Percentiles rank a stretch among this genome's conserved stretches.
These are phyloP conservation scores for Exobasidium rhododendri DNA, from an alignment of 1,284 basidiomycete genomes.

Conservation along the genomic window DNA sequence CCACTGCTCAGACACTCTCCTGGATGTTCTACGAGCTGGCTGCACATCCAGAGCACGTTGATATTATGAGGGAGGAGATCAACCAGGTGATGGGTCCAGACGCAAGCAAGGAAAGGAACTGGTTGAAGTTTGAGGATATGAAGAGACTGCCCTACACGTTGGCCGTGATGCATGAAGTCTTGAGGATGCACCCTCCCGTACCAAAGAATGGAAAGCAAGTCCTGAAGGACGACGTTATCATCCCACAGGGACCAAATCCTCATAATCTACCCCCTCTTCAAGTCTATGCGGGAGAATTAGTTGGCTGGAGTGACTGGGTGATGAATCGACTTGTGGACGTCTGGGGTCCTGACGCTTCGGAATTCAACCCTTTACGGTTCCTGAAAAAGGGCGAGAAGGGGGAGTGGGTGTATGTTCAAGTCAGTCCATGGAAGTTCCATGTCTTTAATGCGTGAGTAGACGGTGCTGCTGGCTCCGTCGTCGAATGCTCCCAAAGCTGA, in stretches of 20 bases:
- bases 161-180: slow-evolving; percentile 37
- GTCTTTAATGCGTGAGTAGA: slow-evolving; percentile 30
- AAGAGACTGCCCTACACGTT: slow-evolving; percentile 39
- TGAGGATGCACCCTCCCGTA: slow-evolving; percentile 35
- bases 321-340: slow-evolving; percentile 40
- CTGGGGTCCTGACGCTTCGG: slow-evolving; percentile 36
- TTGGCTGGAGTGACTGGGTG: slow-evolving; percentile 47
- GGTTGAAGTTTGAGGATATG: slow-evolving; percentile 32
- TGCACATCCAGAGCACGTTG: slow-evolving; percentile 28
- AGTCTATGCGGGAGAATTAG: slow-evolving; percentile 30
- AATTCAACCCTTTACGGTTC: slow-evolving; percentile 40
- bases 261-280: slow-evolving; percentile 36
- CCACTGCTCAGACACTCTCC: slow-evolving; percentile 36
- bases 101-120: slow-evolving; percentile 19
- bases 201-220: slow-evolving; percentile 42
- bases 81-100: slow-evolving; percentile 20
- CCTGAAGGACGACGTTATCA: slow-evolving; percentile 37
- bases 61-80: slow-evolving; percentile 31
- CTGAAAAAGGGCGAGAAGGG: slow-evolving; percentile 30
- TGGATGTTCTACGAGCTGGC: slow-evolving; percentile 44
- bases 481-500: no score
- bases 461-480: no score
- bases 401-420: slow-evolving; percentile 22
- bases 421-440: slow-evolving; percentile 42
- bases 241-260: slow-evolving; percentile 31